Base-by-base conservation (phyloP, 2,329 filamentous ascomycete species). In the Ophiostoma ips region DNA sequence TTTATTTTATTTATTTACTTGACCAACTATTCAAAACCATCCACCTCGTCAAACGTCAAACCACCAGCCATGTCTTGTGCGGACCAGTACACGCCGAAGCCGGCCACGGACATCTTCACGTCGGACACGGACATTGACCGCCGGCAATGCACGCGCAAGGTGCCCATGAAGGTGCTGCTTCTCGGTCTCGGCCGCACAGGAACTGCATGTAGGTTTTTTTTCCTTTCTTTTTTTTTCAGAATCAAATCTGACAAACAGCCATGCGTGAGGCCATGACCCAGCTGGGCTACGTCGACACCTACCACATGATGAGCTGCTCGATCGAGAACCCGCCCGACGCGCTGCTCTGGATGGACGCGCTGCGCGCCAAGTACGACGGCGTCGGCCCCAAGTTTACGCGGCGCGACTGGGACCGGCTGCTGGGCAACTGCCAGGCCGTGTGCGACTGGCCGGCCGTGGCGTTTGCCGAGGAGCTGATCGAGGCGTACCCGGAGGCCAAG, bases 221-320 rank as follows among this genome's bases (percentile, higher is more conserved):
- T 3, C 3, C 9, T 10, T 16, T 31, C 4, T 1, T 9, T 15
- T 30, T 18, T 13, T 41, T 12, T 5, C 18, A 1, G 13, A 16
- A 2, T 15, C 6, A 11, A 10, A 15, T 16, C 40, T 43, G 12
- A 43, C 24, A 31, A 12, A n/a, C 15, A 43, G 40, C 80, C 40
- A 75, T 84, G 60, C 73, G 79, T 54, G 75, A 73, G 40, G 81
- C 82, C 18, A 72, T 85, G 61, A 73, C 79, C 60, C 69, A 77
- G 57, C 71, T 85, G 37, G 81, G 81, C 54, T 84, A 80, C 62
- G 68, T 75, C 58, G 77, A 83, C 63, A 81, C 76, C 53, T 84
- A 85, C 70, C 82, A 85, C 68, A 83, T 83, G 79, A 81, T 83
- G 76, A 80, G 73, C 58, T 77, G 75, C 56, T 78, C 75, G 52